These are phyloP conservation scores for Aspergillus cejpii DNA, from an alignment of 2,329 filamentous ascomycete species.

Conservation along the genomic window DNA sequence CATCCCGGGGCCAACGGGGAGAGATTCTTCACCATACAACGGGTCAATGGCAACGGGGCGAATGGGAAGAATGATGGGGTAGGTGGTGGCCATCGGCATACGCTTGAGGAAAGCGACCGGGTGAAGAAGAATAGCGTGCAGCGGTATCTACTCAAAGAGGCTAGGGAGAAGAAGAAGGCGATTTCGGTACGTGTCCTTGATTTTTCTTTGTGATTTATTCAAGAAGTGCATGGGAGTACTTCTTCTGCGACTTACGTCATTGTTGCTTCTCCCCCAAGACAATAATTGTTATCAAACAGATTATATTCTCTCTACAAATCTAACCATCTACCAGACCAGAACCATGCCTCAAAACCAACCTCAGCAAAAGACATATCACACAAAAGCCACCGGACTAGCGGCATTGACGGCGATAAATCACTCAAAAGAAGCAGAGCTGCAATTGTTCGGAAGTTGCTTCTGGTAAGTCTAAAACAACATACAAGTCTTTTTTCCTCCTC, in stretches of 20 bases:
- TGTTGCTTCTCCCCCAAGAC: background rate
- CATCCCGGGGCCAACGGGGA: conserved; percentile 48
- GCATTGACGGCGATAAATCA: conserved; percentile 63
- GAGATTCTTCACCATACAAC: conserved; percentile 66
- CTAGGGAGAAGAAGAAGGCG: conserved; percentile 58
- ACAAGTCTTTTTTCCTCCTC: conserved; percentile 7
- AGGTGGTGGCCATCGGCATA: conserved; percentile 67
- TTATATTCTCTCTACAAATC: conserved; percentile 9
- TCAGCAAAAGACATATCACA: conserved; percentile 61
- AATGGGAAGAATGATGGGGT: conserved; percentile 66
- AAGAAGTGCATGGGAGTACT: background rate
- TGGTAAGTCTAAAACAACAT: conserved; percentile 52
- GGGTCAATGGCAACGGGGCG: conserved; percentile 68
- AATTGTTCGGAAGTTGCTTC: conserved; percentile 76
- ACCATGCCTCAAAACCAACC: conserved; percentile 45
- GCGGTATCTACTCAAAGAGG: conserved; percentile 56
- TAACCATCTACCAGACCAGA: conserved; percentile 15
- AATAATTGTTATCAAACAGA: background rate
- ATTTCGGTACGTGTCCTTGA: conserved; percentile 40
- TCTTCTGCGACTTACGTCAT: conserved; percentile 11
- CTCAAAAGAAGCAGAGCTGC: conserved; percentile 62
- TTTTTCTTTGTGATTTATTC: background rate
- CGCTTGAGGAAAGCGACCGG: conserved; percentile 64
- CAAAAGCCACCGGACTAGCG: conserved; percentile 65
- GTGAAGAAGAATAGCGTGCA: conserved; percentile 77